phyloP scores from a whole-genome alignment of 768 basidiomycete species.

The Leccinum longicurvipes region DNA sequence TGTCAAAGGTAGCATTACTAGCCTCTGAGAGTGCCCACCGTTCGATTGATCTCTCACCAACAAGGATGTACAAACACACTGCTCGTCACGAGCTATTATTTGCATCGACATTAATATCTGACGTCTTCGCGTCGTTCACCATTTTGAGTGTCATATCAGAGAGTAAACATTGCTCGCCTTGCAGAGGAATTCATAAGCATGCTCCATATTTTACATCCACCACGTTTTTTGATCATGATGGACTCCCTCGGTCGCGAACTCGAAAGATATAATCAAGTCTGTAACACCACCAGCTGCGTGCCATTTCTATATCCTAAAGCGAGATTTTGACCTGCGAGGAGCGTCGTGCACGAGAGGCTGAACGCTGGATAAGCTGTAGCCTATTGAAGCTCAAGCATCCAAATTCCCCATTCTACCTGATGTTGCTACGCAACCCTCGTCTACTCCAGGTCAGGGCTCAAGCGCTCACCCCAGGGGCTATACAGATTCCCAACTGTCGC shows the following conservation, averaged over 20 bases:
- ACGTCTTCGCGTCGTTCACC: too few relatives aligned
- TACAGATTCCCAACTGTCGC: constrained; percentile 44
- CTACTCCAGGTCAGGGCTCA: constrained; percentile 32
- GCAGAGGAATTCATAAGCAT: constrained; percentile 56
- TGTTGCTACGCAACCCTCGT: constrained; percentile 21
- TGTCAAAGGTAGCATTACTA: too few relatives aligned
- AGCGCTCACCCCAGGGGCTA: constrained; percentile 35
- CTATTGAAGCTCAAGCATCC: constrained; percentile 33
- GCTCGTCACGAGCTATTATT: too few relatives aligned
- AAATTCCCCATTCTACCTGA: constrained; percentile 28
- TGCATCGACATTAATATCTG: too few relatives aligned
- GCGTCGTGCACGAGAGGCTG: constrained; percentile 45
- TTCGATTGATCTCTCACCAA: too few relatives aligned
- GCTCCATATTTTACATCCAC: constrained; percentile 60
- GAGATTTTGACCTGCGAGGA: constrained; percentile 66
- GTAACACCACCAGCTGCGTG: constrained; percentile 67
- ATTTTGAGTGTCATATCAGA: too few relatives aligned
- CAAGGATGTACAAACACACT: too few relatives aligned
- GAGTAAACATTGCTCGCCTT: neutral
- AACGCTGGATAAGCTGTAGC: too few relatives aligned
- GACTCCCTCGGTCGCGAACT: constrained; percentile 67
- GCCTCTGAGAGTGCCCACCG: too few relatives aligned
- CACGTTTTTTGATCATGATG: constrained; percentile 59
- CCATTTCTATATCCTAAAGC: constrained; percentile 68
- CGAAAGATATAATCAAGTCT: constrained; percentile 76